Evolutionary conservation across 2,329 filamentous ascomycete species (phyloP), one percentile per base, ranked within the genome.

Genomic region (Pseudogymnoascus sp.): DNA sequence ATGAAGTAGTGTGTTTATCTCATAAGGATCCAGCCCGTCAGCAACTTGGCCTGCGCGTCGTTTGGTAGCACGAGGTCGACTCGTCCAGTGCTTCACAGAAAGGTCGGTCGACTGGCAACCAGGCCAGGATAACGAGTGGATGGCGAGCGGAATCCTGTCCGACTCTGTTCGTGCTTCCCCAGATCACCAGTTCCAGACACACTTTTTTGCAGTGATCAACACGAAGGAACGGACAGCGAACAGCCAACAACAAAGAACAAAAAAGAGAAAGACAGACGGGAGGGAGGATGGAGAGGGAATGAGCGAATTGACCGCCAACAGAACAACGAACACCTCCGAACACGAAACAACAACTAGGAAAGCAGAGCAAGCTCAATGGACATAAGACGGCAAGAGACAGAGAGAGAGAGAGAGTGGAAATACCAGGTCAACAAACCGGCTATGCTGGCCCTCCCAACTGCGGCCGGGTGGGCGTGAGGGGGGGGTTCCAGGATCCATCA

Each of bases 81-180:
- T 50, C 24, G 43, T 28, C n/a, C n/a, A 33, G 46, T 56, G 46
- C 26, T 56, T 56, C 10, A 26, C 46, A n/a, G 46, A 56, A 56
- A 33, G 77, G 46, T 75, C 72, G 1, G 69, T 74, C 2, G 73
- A 75, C 28, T 75, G 74, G 73, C 62, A 65, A 10, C 65, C 72
- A 26, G 16, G 14, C 2, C 31, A 65, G 14, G 68, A 75, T 64
- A 73, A 77, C 60, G 68, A 69, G 12, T 62, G 46, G 26, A 56
- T 56, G 46, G 26, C 26, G 46, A 56, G 46, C n/a, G 26, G 46
- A 33, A 33, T 56, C 46, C 46, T 56, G 46, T 53, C 46, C 46
- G 14, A 53, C 46, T 53, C 26, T 53, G n/a, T 56, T 56, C n/a
- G 46, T 56, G n/a, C 46, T 56, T 56, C 46, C 46, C 46, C 26